phyloP scores from a whole-genome alignment of 1,284 basidiomycete genomes.

The Apiotrichum akiyoshidainum region DNA sequence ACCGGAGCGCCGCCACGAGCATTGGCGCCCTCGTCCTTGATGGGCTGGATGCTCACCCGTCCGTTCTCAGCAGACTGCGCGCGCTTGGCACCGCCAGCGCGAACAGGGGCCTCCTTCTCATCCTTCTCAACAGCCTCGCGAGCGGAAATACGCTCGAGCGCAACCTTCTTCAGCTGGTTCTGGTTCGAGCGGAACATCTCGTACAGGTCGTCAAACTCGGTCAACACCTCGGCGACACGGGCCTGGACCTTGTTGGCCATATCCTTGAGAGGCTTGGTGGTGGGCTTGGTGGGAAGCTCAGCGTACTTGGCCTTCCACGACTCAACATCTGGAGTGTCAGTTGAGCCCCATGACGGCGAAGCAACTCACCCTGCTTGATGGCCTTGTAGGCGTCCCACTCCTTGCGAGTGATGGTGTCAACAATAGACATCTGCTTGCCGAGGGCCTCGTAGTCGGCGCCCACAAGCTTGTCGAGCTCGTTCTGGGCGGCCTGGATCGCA shows the following conservation, averaged over 20 bases:
- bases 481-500: constrained; percentile 25
- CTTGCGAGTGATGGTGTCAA: constrained; percentile 26
- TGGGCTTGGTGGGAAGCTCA: constrained; percentile 26
- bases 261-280: constrained; percentile 24
- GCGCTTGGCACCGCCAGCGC: neutral
- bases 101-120: neutral
- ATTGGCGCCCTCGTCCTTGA: constrained; percentile 9
- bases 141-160: constrained; percentile 37
- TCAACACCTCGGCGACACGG: constrained; percentile 23
- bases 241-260: constrained; percentile 21
- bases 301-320: constrained; percentile 33
- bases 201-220: constrained; percentile 40
- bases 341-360: too few species aligned
- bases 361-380: constrained; percentile 31
- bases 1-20: constrained; percentile 26
- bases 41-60: constrained; percentile 33
- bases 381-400: constrained; percentile 42
- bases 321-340: constrained; percentile 23
- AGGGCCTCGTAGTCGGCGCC: constrained; percentile 33
- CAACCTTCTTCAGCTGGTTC: constrained; percentile 28
- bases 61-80: constrained; percentile 13
- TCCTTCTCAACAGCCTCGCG: constrained; percentile 22
- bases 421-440: constrained; percentile 13
- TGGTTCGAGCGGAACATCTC: constrained; percentile 33
- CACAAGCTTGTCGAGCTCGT: constrained; percentile 29